Base-by-base conservation (phyloP, 345 rosid species). In the Eutrema japonicum region DNA sequence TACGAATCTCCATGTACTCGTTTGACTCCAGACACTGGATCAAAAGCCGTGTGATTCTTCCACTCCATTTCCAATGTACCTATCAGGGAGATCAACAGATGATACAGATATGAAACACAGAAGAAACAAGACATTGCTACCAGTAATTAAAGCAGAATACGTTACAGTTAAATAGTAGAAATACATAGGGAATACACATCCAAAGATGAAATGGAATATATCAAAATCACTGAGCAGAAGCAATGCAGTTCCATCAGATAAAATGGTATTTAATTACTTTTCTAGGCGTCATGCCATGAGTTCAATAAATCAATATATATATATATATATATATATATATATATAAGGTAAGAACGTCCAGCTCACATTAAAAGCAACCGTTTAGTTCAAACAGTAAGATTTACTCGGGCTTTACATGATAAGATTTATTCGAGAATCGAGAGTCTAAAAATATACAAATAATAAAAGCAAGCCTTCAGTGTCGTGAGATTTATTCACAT, bases 41-140 rank as follows among this genome's bases (percentile, higher is more conserved):
- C 85, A 96, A 78, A 65, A 92, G 75, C 73, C 95, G 84, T 46
- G 99, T 92, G 67, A 96, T 92, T 83, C 96, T 89, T 75, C 90
- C 91, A 78, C 96, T 89, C 99, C 99, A 96, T 74, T 96, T 96
- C 98, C 98, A 96, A 75, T 92, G 99, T 8, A 96, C 98, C 99
- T 96, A 69, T 65, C 61, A 81, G 52, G 36, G 33, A 81, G 56
- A 83, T 73, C 46, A 73, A 62, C 45, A 77, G 52, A 65, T 58
- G 16, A 52, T 49, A 55, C 48, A 71, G 63, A 27, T 27, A 54
- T 70, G 13, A 56, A 64, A 55, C 46, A 43, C 59, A 45, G 13
- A 65, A 38, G 71, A 52, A 76, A 63, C 66, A 62, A 60, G 12
- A 63, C 52, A 62, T 29, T 64, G 54, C 64, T 55, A 56, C 48